Conservation (phyloP, 192 early-diverging fungal species). For the Rhizoclosmatium globosum region DNA sequence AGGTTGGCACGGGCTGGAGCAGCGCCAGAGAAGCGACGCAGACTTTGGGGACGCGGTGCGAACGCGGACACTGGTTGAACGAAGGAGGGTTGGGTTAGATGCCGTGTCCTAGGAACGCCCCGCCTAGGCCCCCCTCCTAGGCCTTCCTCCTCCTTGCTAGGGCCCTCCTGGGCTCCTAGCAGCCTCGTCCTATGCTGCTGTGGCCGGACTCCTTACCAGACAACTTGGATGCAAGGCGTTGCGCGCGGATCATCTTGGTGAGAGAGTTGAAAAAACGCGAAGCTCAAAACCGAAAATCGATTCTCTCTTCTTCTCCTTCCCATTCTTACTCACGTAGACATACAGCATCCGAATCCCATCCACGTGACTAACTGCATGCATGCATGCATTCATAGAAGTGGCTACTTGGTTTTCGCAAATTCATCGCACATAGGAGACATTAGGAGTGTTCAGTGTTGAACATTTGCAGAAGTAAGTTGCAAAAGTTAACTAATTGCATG, state of each 20-base stretch:
- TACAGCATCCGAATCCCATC: too few relatives aligned
- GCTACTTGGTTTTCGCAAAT: too few relatives aligned
- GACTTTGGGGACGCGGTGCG: neutral
- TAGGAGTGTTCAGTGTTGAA: too few relatives aligned
- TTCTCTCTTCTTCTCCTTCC: neutral
- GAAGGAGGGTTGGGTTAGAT: neutral
- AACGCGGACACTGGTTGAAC: neutral
- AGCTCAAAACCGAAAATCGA: neutral
- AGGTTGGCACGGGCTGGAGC: conserved; percentile 19
- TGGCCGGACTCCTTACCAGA: neutral
- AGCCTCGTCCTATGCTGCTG: neutral
- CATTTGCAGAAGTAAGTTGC: too few relatives aligned
- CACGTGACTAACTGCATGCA: too few relatives aligned
- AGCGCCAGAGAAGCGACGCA: conserved; percentile 14
- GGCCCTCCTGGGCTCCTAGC: neutral
- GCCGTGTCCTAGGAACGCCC: neutral
- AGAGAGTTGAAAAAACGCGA: neutral
- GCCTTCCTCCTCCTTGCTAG: neutral
- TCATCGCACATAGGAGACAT: too few relatives aligned
- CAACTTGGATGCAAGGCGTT: conserved; percentile 2
- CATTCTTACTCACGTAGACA: too few relatives aligned
- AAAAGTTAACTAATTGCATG: too few relatives aligned
- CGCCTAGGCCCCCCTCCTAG: neutral
- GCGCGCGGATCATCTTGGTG: neutral
- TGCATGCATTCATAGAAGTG: too few relatives aligned